A percentile compares a stretch with the other conserved stretches of the same genome.
phyloP scores from a whole-genome alignment of 2,329 filamentous ascomycete genomes.

The Colletotrichum somersetense region DNA sequence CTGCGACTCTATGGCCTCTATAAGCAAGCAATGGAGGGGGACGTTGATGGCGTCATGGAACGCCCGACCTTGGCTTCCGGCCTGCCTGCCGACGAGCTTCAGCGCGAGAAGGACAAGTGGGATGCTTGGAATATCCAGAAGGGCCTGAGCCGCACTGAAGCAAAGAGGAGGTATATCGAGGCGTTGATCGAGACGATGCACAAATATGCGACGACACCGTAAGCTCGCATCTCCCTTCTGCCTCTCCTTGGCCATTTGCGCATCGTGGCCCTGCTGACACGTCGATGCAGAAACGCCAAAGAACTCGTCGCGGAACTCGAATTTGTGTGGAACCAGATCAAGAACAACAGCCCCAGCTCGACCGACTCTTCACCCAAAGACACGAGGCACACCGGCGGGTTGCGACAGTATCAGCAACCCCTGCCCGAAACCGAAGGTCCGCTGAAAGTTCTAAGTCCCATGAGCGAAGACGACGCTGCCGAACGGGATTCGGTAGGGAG shows the following conservation, averaged over 20 bases:
- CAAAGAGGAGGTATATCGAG: conserved; percentile 93
- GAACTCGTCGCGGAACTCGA: conserved; percentile 95
- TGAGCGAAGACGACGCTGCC: conserved; percentile 84
- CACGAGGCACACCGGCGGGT: conserved; percentile 50
- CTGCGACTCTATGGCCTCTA: conserved; percentile 97
- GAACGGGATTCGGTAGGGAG: conserved; percentile 65
- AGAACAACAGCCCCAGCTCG: conserved; percentile 81
- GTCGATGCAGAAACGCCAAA: conserved; percentile 73
- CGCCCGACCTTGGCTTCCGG: conserved; percentile 71
- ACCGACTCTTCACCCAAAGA: conserved; percentile 68
- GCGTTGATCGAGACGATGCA: conserved; percentile 98
- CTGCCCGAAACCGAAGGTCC: conserved; percentile 65
- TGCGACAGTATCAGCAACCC: conserved; percentile 61
- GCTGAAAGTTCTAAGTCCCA: conserved; percentile 82
- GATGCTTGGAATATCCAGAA: conserved; percentile 95
- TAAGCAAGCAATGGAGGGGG: conserved; percentile 99
- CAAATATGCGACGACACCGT: conserved; percentile 89
- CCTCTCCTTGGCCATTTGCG: not conserved
- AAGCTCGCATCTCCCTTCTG: conserved; percentile 50
- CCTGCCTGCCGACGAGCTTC: conserved; percentile 65
- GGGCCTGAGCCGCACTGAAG: conserved; percentile 87
- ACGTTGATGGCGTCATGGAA: conserved; percentile 94
- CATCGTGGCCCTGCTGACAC: conserved; percentile 29
- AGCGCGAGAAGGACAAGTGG: conserved; percentile 78
- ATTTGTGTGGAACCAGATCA: conserved; percentile 99